A percentile compares a stretch with the other conserved stretches of the same genome.
These are phyloP conservation scores for Candida sakaeoensis DNA, from an alignment of 805 yeast species.

Conservation along the genomic window DNA sequence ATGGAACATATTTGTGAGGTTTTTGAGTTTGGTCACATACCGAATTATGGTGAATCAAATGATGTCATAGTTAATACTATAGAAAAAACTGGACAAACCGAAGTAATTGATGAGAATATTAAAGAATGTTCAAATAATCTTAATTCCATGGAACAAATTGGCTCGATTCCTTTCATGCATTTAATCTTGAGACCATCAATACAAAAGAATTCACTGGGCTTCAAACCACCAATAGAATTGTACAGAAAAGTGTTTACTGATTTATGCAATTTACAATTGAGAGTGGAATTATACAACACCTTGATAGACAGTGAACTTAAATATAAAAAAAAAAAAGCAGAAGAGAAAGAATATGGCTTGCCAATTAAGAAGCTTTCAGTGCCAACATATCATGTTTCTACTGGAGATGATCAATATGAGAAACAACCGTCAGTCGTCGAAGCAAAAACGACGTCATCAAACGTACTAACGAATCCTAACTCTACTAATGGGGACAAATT, in stretches of 20 bases:
- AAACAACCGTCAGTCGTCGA: not conserved
- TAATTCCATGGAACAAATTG: constrained; percentile 35
- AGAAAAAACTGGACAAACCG: constrained; percentile 8
- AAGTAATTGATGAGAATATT: constrained; percentile 7
- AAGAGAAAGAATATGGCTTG: constrained; percentile 16
- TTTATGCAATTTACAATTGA: constrained; percentile 22
- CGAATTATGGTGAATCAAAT: constrained; percentile 26
- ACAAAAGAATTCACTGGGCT: constrained; percentile 31
- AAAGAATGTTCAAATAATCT: constrained; percentile 12
- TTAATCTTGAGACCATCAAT: constrained; percentile 39
- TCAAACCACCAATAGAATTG: constrained; percentile 33
- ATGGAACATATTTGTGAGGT: constrained; percentile 31
- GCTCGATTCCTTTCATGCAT: constrained; percentile 38
- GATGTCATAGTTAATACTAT: constrained; percentile 16
- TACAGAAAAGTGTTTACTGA: constrained; percentile 26
- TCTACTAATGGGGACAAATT: constrained; percentile 27
- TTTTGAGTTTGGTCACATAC: constrained; percentile 20
- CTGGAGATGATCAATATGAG: not conserved
- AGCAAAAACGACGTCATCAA: not conserved
- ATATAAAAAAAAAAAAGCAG: constrained; percentile 27
- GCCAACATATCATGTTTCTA: constrained; percentile 3
- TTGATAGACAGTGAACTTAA: constrained; percentile 25
- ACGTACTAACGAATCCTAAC: constrained; percentile 16
- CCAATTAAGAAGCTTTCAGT: constrained; percentile 6
- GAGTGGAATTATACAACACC: constrained; percentile 18